phyloP scores from a whole-genome alignment of 345 rosid genomes.

The Gossypium rotundifolium region DNA sequence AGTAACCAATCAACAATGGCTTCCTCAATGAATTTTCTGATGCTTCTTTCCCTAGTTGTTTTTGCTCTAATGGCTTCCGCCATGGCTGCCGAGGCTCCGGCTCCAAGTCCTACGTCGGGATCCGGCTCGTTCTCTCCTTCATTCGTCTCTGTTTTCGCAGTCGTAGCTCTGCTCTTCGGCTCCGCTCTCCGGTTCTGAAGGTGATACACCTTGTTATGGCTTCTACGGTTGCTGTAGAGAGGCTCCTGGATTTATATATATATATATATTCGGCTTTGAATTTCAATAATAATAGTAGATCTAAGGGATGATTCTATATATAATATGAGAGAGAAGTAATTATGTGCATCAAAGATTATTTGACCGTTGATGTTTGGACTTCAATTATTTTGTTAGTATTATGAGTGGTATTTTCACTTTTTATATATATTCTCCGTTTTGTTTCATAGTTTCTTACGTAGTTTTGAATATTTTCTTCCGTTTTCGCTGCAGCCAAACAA shows the following conservation, averaged over 20 bases:
- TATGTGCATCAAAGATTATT: neutral
- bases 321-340: neutral
- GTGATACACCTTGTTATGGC: neutral
- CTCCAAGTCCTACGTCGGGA: constrained; percentile 12
- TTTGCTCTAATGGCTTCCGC: constrained; percentile 7
- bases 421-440: too few species aligned
- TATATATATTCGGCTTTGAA: neutral
- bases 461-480: too few species aligned
- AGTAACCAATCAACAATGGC: neutral
- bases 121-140: neutral
- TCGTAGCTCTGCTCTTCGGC: neutral
- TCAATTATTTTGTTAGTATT: neutral
- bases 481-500: too few species aligned
- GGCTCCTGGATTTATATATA: neutral
- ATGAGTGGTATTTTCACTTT: too few species aligned
- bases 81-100: constrained; percentile 11
- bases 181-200: constrained; percentile 9
- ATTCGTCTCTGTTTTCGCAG: neutral
- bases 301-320: neutral
- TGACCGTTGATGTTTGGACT: neutral
- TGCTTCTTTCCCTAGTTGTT: neutral
- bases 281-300: neutral
- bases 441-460: too few species aligned
- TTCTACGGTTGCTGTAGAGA: neutral
- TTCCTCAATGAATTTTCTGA: neutral